Conservation (phyloP, 2,329 filamentous ascomycete species). For the Fusarium sp. region DNA sequence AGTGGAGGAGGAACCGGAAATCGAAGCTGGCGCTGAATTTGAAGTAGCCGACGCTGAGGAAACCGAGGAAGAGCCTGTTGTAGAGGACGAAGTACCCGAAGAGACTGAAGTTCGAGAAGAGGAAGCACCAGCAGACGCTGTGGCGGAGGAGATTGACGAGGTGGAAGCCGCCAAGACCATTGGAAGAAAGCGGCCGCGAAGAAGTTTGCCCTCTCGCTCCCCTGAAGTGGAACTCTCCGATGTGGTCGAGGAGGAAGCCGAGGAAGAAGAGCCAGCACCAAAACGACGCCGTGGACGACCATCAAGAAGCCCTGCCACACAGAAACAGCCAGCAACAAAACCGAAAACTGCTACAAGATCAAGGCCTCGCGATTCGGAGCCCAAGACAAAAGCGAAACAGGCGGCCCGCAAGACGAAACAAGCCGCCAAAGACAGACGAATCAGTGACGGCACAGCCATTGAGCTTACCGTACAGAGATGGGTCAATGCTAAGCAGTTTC, state of each 20-base stretch:
- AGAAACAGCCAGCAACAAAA: constrained; percentile 53
- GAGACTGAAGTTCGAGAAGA: constrained; percentile 39
- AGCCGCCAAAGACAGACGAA: constrained; percentile 34
- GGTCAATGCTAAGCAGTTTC: constrained; percentile 58
- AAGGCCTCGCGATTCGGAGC: constrained; percentile 32
- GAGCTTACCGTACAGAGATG: constrained; percentile 73
- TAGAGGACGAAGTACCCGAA: constrained; percentile 33
- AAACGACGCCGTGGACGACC: constrained; percentile 53
- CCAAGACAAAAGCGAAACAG: constrained; percentile 39
- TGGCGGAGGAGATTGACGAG: constrained; percentile 58
- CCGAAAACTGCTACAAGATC: constrained; percentile 28
- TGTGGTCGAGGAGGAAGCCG: constrained; percentile 47
- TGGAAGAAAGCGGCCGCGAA: constrained; percentile 58
- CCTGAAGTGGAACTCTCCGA: constrained; percentile 56
- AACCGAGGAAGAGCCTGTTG: constrained; percentile 37
- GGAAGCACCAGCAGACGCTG: constrained; percentile 35
- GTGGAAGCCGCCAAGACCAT: constrained; percentile 57
- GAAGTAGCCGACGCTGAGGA: constrained; percentile 3
- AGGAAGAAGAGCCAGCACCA: constrained; percentile 48
- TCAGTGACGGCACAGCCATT: constrained; percentile 51
- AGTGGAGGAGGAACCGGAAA: constrained; percentile 11
- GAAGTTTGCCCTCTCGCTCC: constrained; percentile 52
- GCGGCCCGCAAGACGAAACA: constrained; percentile 34
- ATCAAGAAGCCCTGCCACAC: constrained; percentile 56
- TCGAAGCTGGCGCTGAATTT: background rate